Base-by-base conservation (phyloP, 2,329 filamentous ascomycete genomes). In the Fusarium secorum region DNA sequence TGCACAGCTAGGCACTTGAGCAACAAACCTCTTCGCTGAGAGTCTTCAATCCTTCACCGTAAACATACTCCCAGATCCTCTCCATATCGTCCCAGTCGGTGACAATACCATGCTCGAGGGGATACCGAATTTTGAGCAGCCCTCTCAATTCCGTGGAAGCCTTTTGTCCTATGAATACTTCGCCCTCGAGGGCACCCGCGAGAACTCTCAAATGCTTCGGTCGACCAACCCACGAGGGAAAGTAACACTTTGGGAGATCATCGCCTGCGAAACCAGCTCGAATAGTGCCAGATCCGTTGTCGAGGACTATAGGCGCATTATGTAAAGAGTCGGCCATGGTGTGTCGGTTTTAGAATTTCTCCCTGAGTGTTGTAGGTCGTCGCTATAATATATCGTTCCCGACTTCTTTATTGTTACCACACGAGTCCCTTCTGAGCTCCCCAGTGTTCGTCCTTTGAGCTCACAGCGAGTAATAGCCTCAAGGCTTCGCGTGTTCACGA, bases 11-110 rank as follows among this genome's bases (percentile, higher is more conserved):
- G 18, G 22, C 24, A 35, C 41, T 13, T 30, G n/a, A 35, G 38
- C 22, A 48, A 54, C 79, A 38, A 64, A 95, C 93, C 88, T 99
- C 96, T 87, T 99, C 96, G 82, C 95, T 98, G 79, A 98, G 87
- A 53, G 95, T 97, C 85, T 98, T 98, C 77, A 99, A 82, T 71
- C 97, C 96, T 78, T 98, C 95, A 63, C 93, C 93, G 81, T 98
- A 99, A 57, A 99, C 94, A 79, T 97, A 96, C 77, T 97, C 93
- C 96, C 96, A 99, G 83, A 99, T 99, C 84, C 94, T 91, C 85
- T 99, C 96, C 96, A 99, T 99, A 79, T 99, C 96, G 79, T 98
- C 96, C 96, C 96, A 99, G 82, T 99, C 94, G 75, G 96, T 99
- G 70, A 99, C 96, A 77, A 99, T 97, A 75, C 96, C 96, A 81